Evolutionary conservation across 441 rosid species (phyloP).

Genomic region (Syzygium syzygioides): DNA sequence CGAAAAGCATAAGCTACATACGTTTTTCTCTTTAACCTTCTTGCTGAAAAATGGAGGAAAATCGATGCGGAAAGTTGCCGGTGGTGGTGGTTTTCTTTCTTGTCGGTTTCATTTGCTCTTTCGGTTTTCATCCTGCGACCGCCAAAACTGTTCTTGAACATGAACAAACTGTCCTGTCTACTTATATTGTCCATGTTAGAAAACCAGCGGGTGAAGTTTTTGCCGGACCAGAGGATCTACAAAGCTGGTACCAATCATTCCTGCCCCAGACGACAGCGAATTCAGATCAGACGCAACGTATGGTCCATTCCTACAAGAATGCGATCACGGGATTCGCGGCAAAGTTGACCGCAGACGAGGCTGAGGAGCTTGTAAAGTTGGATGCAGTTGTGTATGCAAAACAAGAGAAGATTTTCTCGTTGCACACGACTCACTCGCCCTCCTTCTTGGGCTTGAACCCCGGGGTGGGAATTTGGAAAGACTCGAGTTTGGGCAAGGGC

Average conservation of each 20-base stretch:
- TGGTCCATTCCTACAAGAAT: conserved; percentile 6
- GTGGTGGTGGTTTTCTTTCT: neutral
- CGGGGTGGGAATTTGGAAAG: neutral
- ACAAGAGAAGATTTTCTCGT: neutral
- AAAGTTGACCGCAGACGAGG: neutral
- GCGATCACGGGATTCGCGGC: conserved; percentile 1
- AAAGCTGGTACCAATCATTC: conserved; percentile 5
- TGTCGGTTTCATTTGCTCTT: neutral
- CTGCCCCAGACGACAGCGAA: neutral
- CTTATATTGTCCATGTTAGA: conserved; percentile 5
- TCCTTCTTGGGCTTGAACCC: neutral
- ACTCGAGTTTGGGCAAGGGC: neutral
- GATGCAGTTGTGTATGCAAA: neutral
- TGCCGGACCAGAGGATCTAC: neutral
- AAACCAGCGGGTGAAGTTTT: neutral
- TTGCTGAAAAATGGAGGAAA: neutral
- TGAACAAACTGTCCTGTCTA: neutral
- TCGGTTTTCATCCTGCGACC: neutral
- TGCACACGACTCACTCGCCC: neutral
- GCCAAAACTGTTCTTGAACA: neutral
- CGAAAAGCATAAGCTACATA: neutral
- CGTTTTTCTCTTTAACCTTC: neutral
- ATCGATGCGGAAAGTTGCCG: neutral
- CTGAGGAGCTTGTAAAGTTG: neutral
- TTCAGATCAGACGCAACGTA: neutral